Conservation (phyloP, 139 green algal genomes). For the Zygnema cylindricum region DNA sequence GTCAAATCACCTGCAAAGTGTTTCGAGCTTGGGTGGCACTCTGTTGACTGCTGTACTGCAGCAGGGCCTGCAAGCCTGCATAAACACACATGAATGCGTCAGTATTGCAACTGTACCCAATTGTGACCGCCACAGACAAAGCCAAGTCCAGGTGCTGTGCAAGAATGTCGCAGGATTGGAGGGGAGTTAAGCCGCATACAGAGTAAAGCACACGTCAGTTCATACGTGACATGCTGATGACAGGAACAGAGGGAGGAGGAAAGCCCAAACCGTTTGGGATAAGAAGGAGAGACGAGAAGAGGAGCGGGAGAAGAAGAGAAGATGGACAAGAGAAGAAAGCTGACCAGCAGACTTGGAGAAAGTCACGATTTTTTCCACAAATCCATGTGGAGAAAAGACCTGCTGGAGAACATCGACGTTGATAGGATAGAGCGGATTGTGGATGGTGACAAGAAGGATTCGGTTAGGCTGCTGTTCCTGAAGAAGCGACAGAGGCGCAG, state of each 20-base stretch:
- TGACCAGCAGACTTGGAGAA: conserved; percentile 58
- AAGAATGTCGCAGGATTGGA: too few species aligned
- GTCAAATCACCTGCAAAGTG: conserved; percentile 55
- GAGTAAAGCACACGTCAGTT: too few species aligned
- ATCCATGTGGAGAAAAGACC: conserved; percentile 64
- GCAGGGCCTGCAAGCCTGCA: conserved; percentile 58
- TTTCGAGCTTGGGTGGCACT: conserved; percentile 43
- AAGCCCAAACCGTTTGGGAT: too few species aligned
- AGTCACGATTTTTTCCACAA: conserved; percentile 63
- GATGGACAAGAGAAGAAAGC: conserved; percentile 34
- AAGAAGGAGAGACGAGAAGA: conserved; percentile 31
- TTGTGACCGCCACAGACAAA: too few species aligned
- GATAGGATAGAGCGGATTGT: conserved; percentile 63
- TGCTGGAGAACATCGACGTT: conserved; percentile 64
- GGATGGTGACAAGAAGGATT: conserved; percentile 63
- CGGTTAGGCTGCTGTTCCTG: conserved; percentile 56
- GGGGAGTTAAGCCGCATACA: too few species aligned
- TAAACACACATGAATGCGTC: not conserved
- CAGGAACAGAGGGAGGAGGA: too few species aligned
- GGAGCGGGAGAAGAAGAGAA: not conserved
- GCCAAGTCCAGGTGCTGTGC: too few species aligned
- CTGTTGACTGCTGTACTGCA: conserved; percentile 54
- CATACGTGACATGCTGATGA: too few species aligned
- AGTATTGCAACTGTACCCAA: too few species aligned
- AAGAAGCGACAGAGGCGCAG: not conserved